These are phyloP conservation scores for Phyllosticta citriasiana DNA, from an alignment of 2,329 filamentous ascomycete species.

Conservation along the genomic window DNA sequence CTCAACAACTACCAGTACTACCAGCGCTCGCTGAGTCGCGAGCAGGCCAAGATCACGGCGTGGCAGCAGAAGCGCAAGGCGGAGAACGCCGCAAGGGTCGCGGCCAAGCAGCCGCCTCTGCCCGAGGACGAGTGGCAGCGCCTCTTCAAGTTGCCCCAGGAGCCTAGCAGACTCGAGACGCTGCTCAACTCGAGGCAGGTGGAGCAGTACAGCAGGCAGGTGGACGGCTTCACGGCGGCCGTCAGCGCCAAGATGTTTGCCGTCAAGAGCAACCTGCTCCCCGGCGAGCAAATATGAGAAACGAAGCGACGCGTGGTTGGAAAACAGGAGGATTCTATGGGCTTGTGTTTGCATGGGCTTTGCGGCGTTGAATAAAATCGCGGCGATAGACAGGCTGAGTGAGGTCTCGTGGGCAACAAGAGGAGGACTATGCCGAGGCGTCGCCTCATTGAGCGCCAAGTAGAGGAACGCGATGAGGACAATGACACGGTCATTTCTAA, in stretches of 20 bases:
- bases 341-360: neutral
- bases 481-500: neutral
- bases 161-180: conserved; percentile 85
- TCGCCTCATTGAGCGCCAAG: neutral
- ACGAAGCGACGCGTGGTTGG: neutral
- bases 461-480: neutral
- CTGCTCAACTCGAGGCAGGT: conserved; percentile 94
- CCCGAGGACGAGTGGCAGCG: conserved; percentile 98
- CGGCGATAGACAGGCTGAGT: neutral
- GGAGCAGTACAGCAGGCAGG: conserved; percentile 94
- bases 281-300: conserved; percentile 34
- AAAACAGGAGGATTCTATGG: neutral
- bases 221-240: conserved; percentile 88
- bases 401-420: neutral
- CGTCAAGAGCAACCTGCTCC: conserved; percentile 61
- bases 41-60: conserved; percentile 91
- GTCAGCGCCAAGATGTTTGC: conserved; percentile 98
- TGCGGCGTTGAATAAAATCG: neutral
- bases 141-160: conserved; percentile 93
- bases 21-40: conserved; percentile 82
- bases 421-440: neutral
- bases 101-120: conserved; percentile 78
- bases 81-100: conserved; percentile 76
- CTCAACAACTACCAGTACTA: conserved; percentile 99
- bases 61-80: conserved; percentile 97